Evolutionary conservation across 495 filamentous ascomycete species (phyloP).

Genomic region (Aspergillus ellipticus): DNA sequence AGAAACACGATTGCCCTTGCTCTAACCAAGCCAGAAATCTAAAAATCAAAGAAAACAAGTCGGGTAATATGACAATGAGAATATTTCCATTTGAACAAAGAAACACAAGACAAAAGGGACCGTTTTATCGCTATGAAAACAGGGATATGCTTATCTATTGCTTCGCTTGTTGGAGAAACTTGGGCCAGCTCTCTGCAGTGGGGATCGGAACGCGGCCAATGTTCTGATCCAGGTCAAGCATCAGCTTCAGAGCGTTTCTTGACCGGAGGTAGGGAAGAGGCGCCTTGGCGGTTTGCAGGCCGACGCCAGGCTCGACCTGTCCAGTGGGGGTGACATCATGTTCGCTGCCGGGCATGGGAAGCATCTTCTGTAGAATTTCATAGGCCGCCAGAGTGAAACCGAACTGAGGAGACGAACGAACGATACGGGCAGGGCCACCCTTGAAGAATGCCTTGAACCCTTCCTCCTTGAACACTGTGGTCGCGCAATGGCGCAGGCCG

Average conservation of each 20-base stretch:
- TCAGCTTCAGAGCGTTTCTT: slow-evolving; percentile 93
- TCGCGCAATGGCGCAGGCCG: slow-evolving; percentile 80
- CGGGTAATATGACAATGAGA: slow-evolving; percentile 5
- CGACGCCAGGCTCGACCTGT: slow-evolving; percentile 52
- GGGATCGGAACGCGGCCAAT: slow-evolving; percentile 70
- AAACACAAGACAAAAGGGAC: slow-evolving; percentile 11
- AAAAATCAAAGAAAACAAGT: slow-evolving; percentile 4
- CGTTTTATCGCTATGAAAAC: slow-evolving; percentile 31
- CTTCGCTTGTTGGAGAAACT: slow-evolving; percentile 33
- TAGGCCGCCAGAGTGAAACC: slow-evolving; percentile 95
- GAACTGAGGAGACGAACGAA: slow-evolving; percentile 94
- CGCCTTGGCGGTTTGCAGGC: slow-evolving; percentile 55
- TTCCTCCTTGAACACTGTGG: slow-evolving; percentile 80
- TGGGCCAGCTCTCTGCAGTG: slow-evolving; percentile 44
- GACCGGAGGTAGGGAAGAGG: slow-evolving; percentile 80
- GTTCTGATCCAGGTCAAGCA: slow-evolving; percentile 88
- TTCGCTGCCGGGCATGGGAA: slow-evolving; percentile 74
- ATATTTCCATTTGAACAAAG: slow-evolving; percentile 23
- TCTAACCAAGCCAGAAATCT: slow-evolving; percentile 10
- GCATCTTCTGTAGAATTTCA: slow-evolving; percentile 77
- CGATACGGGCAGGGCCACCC: slow-evolving; percentile 88
- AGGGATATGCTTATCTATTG: slow-evolving; percentile 27
- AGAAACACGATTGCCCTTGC: slow-evolving; percentile 1
- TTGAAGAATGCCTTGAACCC: slow-evolving; percentile 98
- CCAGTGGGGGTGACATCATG: slow-evolving; percentile 43